A percentile compares a stretch with the other conserved stretches of the same genome.
phyloP scores from a whole-genome alignment of 1,139 yeast species.

The Magnusiomyces suaveolens region DNA sequence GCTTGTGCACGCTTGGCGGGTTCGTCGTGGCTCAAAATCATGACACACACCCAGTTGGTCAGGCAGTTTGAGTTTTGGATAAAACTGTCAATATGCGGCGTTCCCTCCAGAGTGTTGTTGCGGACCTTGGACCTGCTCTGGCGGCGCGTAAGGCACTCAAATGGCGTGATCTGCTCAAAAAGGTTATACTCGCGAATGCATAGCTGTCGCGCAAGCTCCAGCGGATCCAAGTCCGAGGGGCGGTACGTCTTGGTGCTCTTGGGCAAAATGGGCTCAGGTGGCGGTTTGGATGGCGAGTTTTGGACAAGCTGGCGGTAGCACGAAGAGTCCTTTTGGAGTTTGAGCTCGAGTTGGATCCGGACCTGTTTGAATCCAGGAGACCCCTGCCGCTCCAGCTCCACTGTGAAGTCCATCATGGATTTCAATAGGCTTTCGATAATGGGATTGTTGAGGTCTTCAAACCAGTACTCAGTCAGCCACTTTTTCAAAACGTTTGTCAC shows the following conservation, averaged over 20 bases:
- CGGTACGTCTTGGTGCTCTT: conserved; percentile 17
- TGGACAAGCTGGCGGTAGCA: conserved; percentile 17
- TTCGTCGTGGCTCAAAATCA: conserved; percentile 58
- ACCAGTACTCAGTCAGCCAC: conserved; percentile 72
- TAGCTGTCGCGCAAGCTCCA: conserved; percentile 75
- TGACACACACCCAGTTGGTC: conserved; percentile 75
- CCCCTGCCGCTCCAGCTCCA: conserved; percentile 38
- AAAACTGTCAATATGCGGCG: conserved; percentile 47
- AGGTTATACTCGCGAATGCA: conserved; percentile 68
- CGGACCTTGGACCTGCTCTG: conserved; percentile 32
- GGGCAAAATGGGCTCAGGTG: conserved; percentile 25
- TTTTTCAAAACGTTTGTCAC: conserved; percentile 64
- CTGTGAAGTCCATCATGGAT: conserved; percentile 51
- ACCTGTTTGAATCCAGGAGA: conserved; percentile 32
- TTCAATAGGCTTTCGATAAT: conserved; percentile 32
- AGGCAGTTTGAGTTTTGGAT: conserved; percentile 74
- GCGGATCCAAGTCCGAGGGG: conserved; percentile 52
- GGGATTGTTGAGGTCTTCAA: conserved; percentile 27
- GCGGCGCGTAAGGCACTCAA: conserved; percentile 70
- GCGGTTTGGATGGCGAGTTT: conserved; percentile 18
- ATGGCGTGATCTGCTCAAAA: conserved; percentile 58
- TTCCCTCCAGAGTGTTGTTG: conserved; percentile 11
- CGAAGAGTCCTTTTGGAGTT: conserved; percentile 21
- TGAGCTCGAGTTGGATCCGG: conserved; percentile 21
- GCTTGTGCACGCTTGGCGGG: conserved; percentile 58